phyloP scores from a whole-genome alignment of 768 basidiomycete species.

The Hericium coralloides region DNA sequence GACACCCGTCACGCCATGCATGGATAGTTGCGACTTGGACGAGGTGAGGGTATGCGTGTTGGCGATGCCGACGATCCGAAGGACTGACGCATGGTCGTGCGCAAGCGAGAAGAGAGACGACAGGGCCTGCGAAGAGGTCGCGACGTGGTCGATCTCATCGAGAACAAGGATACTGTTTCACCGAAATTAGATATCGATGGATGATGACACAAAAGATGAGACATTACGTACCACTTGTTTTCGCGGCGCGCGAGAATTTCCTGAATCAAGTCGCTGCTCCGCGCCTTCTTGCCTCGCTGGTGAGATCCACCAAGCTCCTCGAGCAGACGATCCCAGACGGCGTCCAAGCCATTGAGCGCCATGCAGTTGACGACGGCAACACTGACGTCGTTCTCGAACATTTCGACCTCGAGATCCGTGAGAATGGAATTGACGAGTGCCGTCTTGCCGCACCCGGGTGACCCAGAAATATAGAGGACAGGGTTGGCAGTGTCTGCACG shows the following conservation, averaged over 20 bases:
- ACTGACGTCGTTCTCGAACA: conserved; percentile 31
- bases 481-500: conserved; percentile 23
- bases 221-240: conserved; percentile 41
- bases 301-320: conserved; percentile 39
- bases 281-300: conserved; percentile 35
- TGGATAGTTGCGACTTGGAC: conserved; percentile 29
- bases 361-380: conserved; percentile 71
- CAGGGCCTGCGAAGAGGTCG: conserved; percentile 49
- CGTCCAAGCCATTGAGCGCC: conserved; percentile 58
- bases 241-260: conserved; percentile 32
- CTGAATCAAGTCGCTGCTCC: conserved; percentile 29
- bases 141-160: conserved; percentile 83
- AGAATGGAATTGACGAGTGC: conserved; percentile 70
- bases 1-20: conserved; percentile 25
- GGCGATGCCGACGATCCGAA: conserved; percentile 78
- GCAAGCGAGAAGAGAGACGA: conserved; percentile 62
- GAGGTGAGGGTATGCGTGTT: conserved; percentile 82
- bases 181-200: background rate
- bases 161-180: conserved; percentile 59
- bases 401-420: conserved; percentile 25
- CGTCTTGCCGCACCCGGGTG: conserved; percentile 90
- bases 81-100: conserved; percentile 35
- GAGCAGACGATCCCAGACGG: conserved; percentile 60
- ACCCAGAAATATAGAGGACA: conserved; percentile 82
- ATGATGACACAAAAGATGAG: background rate